Evolutionary conservation across 1,284 basidiomycete species (phyloP), one percentile per base, ranked within the genome.

Genomic region (Fomitopsis schrenkii): DNA sequence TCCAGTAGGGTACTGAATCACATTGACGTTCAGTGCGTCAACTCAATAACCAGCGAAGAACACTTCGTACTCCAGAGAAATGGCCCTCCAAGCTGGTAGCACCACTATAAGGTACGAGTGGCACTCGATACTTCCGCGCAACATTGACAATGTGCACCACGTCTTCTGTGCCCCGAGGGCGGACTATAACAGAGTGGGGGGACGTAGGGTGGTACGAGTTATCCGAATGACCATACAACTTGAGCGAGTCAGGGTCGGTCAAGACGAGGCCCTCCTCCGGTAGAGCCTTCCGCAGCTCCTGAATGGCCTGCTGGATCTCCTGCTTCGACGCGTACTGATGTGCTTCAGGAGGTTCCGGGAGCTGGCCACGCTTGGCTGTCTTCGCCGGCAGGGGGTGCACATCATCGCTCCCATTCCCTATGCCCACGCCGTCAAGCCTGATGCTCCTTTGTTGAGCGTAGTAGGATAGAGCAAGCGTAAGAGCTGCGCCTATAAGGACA

Each of bases 151-250:
- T 75, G 62, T 77, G 78, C 59, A 85, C 80, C 19, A 87, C 85
- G 64, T 87, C 86, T 50, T 84, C 81, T 0, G 86, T 88, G 60
- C 70, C 76, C 6, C 62, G 61, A 7, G 74, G 76, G 45, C 78
- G 71, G 45, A 88, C 85, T 41, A 90, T 78, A 33, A 88, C 85
- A 2, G 84, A 82, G 66, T 89, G 87, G 0, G 87, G 80, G n/a
- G 81, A 83, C 54, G 78, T 75, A 3, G 86, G 83, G 68, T 86
- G 86, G 67, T 90, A 88, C 1, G 87, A 86, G 65, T 88, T 84
- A 63, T 85, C 83, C 0, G 88, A 89, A 36, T 82, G 87, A 3
- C 88, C 88, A 62, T 88, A 80, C 33, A 77, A 77, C 58, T 77
- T 73, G 55, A 90, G 71, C 9, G 77, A 72, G 33, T 81, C 76